These are phyloP conservation scores for Rhodomyrtus tomentosa DNA, from an alignment of 345 rosid genomes.

Conservation along the genomic window DNA sequence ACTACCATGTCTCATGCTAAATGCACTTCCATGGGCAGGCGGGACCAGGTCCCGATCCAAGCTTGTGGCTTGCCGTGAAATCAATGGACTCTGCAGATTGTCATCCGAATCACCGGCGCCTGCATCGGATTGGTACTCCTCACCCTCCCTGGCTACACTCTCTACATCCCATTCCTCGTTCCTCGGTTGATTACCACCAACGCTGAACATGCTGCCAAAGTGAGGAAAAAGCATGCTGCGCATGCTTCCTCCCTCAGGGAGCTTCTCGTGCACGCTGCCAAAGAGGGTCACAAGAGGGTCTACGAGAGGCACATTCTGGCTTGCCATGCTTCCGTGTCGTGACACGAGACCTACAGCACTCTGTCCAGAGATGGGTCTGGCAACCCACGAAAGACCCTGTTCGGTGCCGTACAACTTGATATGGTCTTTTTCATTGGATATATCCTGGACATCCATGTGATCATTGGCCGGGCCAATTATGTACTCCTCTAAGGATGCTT, in stretches of 20 bases:
- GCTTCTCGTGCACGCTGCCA: conserved; percentile 9
- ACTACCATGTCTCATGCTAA: conserved; percentile 6
- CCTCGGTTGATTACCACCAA: conserved; percentile 2
- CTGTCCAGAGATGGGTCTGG: conserved; percentile 7
- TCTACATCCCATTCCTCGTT: conserved; percentile 13
- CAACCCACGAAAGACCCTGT: conserved; percentile 10
- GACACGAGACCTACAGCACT: conserved; percentile 7
- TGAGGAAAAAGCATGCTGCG: conserved; percentile 8
- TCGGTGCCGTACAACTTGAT: conserved; percentile 5
- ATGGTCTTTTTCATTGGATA: not conserved
- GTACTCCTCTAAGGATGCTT: conserved; percentile 13
- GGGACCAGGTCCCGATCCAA: not conserved
- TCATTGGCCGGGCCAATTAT: conserved; percentile 6
- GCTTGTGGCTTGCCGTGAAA: conserved; percentile 7
- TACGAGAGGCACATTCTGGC: not conserved
- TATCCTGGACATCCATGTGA: not conserved
- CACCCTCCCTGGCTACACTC: conserved; percentile 6
- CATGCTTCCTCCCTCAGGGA: conserved; percentile 7
- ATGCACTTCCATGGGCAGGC: conserved; percentile 1
- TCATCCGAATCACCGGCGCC: conserved; percentile 1
- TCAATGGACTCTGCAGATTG: conserved; percentile 10
- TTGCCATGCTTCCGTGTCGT: conserved; percentile 5
- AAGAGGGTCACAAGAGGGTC: conserved; percentile 16
- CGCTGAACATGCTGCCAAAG: conserved; percentile 15
- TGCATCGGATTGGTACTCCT: conserved; percentile 8